phyloP scores from a whole-genome alignment of 1,139 yeast genomes.

The Yamadazyma songkhlaensis region DNA sequence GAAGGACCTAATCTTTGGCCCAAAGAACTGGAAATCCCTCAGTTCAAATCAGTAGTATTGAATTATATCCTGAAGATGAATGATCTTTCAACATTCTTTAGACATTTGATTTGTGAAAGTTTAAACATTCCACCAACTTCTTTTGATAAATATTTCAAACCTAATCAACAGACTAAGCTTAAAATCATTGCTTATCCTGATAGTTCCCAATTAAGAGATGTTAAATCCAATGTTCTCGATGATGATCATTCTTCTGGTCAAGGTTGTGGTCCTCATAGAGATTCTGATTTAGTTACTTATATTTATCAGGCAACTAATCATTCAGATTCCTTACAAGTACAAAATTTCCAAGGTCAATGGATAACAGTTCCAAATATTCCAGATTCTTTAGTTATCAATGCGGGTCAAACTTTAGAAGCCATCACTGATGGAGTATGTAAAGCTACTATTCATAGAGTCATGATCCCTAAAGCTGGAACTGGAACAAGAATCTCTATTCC shows the following conservation, averaged over 20 bases:
- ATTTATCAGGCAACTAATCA: slow-evolving; percentile 57
- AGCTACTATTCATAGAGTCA: slow-evolving; percentile 68
- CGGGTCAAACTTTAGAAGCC: slow-evolving; percentile 55
- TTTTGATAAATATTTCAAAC: slow-evolving; percentile 49
- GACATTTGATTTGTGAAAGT: slow-evolving; percentile 52
- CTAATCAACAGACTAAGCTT: slow-evolving; percentile 53
- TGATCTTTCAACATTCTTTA: slow-evolving; percentile 38
- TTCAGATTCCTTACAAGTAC: slow-evolving; percentile 54
- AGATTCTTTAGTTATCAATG: slow-evolving; percentile 49
- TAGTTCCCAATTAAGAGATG: slow-evolving; percentile 20
- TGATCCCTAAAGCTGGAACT: slow-evolving; percentile 50
- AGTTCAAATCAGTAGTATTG: slow-evolving; percentile 44
- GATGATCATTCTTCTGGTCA: slow-evolving; percentile 50
- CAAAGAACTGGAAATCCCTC: slow-evolving; percentile 43
- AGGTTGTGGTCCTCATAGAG: slow-evolving; percentile 73
- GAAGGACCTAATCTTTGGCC: slow-evolving; percentile 72
- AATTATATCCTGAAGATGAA: slow-evolving; percentile 50
- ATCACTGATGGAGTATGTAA: slow-evolving; percentile 52
- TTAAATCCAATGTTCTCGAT: slow-evolving; percentile 27
- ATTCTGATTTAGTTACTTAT: slow-evolving; percentile 61
- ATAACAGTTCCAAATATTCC: slow-evolving; percentile 46
- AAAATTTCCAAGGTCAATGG: slow-evolving; percentile 65
- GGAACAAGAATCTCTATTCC: slow-evolving; percentile 56
- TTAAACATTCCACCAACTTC: slow-evolving; percentile 46
- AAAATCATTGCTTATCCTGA: slow-evolving; percentile 55